phyloP scores from a whole-genome alignment of 345 rosid genomes.

The Moricandia moricandioides region DNA sequence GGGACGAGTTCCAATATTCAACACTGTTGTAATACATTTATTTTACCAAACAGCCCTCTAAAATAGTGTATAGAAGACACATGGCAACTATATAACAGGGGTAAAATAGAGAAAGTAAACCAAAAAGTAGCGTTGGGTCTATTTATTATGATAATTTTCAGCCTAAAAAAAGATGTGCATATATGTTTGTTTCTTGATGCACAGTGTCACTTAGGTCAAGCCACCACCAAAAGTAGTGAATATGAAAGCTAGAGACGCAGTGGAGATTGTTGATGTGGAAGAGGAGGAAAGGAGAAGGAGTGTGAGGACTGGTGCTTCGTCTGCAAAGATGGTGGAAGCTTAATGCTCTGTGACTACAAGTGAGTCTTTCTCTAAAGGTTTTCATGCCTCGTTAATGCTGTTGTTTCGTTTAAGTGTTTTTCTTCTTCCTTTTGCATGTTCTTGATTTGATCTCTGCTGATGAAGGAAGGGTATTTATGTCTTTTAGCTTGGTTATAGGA shows the following conservation, averaged over 20 bases:
- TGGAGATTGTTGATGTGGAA: not conserved
- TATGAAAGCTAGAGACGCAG: not conserved
- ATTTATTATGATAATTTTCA: not conserved
- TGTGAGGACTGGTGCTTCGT: conserved; percentile 39
- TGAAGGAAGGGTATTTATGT: conserved; percentile 15
- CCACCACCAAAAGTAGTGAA: not conserved
- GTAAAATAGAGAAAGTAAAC: not conserved
- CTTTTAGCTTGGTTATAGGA: conserved; percentile 5
- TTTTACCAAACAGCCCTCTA: not conserved
- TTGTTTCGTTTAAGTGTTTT: not conserved
- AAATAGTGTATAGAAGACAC: not conserved
- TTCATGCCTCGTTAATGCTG: too few relatives aligned
- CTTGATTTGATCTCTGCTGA: not conserved
- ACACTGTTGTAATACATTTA: not conserved
- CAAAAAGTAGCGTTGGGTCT: not conserved
- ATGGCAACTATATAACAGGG: not conserved
- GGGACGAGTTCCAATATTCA: not conserved
- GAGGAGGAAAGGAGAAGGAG: conserved; percentile 13
- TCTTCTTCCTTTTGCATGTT: conserved; percentile 15
- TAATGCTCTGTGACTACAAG: conserved; percentile 34
- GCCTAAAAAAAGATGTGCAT: not conserved
- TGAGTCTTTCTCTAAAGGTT: not conserved
- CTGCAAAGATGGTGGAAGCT: conserved; percentile 38
- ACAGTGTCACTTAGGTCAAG: not conserved
- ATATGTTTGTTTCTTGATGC: not conserved